phyloP scores from a whole-genome alignment of 306 rosid genomes.

The Rosa rugosa region DNA sequence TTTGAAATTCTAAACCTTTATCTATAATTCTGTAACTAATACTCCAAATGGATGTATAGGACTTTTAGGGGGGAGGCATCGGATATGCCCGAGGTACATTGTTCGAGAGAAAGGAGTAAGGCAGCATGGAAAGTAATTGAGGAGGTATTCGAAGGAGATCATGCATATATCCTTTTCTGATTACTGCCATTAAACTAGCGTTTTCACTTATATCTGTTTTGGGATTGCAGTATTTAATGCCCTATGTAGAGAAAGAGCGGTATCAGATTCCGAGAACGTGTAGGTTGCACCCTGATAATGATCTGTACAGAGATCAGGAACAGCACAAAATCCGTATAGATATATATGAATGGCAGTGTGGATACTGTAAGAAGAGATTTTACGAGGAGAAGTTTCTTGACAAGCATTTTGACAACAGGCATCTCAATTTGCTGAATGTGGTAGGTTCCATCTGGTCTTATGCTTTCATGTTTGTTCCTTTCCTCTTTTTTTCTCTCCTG shows the following conservation, averaged over 20 bases:
- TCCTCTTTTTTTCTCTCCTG: neutral
- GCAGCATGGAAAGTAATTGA: slow-evolving; percentile 72
- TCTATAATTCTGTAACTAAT: neutral
- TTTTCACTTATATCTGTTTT: neutral
- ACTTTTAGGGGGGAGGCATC: slow-evolving; percentile 39
- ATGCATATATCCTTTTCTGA: neutral
- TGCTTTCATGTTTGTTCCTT: neutral
- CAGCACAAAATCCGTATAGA: slow-evolving; percentile 72
- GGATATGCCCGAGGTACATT: slow-evolving; percentile 58
- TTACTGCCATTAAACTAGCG: neutral
- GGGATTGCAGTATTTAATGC: slow-evolving; percentile 70
- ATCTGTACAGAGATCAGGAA: slow-evolving; percentile 85
- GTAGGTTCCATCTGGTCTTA: slow-evolving; percentile 36
- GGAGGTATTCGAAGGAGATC: slow-evolving; percentile 44
- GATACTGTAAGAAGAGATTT: slow-evolving; percentile 89
- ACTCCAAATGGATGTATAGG: slow-evolving; percentile 27
- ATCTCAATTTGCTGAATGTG: slow-evolving; percentile 59
- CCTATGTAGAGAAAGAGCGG: slow-evolving; percentile 71
- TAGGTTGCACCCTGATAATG: slow-evolving; percentile 75
- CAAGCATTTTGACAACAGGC: slow-evolving; percentile 74
- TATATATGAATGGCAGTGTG: slow-evolving; percentile 83
- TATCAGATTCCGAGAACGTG: slow-evolving; percentile 61
- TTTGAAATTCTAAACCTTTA: neutral
- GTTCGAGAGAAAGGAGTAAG: slow-evolving; percentile 90
- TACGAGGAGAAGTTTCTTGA: slow-evolving; percentile 77